Evolutionary conservation across 2,329 filamentous ascomycete genomes (phyloP).

Genomic region (Cladosporium sphaerospermum): DNA sequence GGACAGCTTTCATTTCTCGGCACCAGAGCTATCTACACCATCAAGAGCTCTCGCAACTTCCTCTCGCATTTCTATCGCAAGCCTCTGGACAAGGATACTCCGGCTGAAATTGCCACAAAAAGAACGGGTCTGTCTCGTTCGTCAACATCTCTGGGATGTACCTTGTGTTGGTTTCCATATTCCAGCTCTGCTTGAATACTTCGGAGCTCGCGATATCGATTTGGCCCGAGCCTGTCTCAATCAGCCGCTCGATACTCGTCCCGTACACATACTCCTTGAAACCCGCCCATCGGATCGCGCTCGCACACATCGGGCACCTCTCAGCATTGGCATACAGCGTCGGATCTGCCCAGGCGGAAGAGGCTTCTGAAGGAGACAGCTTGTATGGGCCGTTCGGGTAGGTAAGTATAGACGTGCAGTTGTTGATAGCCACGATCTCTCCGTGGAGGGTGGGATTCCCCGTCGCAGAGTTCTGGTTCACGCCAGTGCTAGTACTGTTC

Average conservation of each 20-base stretch:
- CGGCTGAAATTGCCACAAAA: constrained; percentile 49
- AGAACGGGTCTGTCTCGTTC: constrained; percentile 50
- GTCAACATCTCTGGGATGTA: constrained; percentile 42
- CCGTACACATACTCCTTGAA: constrained; percentile 53
- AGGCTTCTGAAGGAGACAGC: constrained; percentile 35
- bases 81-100: constrained; percentile 31
- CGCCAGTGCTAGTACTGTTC: constrained; percentile 33
- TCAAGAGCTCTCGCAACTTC: not conserved
- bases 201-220: constrained; percentile 43
- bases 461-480: constrained; percentile 38
- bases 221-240: constrained; percentile 46
- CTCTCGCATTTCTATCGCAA: constrained; percentile 20
- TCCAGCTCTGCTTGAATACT: constrained; percentile 41
- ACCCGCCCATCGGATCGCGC: constrained; percentile 50
- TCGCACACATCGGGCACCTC: constrained; percentile 53
- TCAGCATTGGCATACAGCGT: constrained; percentile 53
- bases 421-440: constrained; percentile 50
- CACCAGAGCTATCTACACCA: not conserved
- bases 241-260: constrained; percentile 43
- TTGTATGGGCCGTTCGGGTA: constrained; percentile 41
- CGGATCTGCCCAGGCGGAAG: constrained; percentile 42
- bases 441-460: constrained; percentile 51
- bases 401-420: constrained; percentile 46
- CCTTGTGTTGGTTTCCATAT: constrained; percentile 32
- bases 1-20: too few species aligned